Base-by-base conservation (phyloP, 139 green algal genomes). In the Penium margaritaceum region DNA sequence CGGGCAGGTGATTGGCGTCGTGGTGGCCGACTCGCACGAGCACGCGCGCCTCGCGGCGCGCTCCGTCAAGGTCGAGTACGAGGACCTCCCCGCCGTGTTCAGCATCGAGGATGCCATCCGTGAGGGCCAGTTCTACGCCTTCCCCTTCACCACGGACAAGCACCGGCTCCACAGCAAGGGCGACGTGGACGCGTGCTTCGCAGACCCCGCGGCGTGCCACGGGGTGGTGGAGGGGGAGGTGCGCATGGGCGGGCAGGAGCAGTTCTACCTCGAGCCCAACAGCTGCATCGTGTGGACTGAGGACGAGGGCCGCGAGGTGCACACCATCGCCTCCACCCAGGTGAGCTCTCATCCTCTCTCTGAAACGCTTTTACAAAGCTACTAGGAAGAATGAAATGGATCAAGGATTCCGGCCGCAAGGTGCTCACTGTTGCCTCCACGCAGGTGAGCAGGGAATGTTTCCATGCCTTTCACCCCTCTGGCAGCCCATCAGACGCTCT, bases 251-350 rank as follows among this genome's bases (percentile, higher is more conserved):
- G 93, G 90, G 33, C 86, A 90, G 86, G 91, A 97, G 85, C 93
- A 98, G 87, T 98, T 98, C 44, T 98, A 98, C 84, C 80, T 98
- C 75, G 93, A 98, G 81, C 89, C 94, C 19, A 86, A 95, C 30
- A 75, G 67, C 38, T 86, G 68, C 74, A 46, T 92, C 2, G 89
- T 95, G n/a, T 81, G 94, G 9, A 90, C 90, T 0, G 72, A 70
- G 27, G 94, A 98, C 67, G 85, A 87, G 51, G 87, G 90, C 63
- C 19, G 19, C 14, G 93, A 98, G 81, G 85, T 92, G 24, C 53
- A 85, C 0, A 81, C 87, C 41, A 83, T 85, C 61, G 85, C 85
- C 46, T 93, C 86, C 53, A 95, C 92, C 0, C 91, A 96, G 88
- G 63, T 60, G 12, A 71, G 55, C 63, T 63, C 34, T 71, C n/a